Conservation (phyloP, 2,329 filamentous ascomycete genomes). For the Fusarium sp. region DNA sequence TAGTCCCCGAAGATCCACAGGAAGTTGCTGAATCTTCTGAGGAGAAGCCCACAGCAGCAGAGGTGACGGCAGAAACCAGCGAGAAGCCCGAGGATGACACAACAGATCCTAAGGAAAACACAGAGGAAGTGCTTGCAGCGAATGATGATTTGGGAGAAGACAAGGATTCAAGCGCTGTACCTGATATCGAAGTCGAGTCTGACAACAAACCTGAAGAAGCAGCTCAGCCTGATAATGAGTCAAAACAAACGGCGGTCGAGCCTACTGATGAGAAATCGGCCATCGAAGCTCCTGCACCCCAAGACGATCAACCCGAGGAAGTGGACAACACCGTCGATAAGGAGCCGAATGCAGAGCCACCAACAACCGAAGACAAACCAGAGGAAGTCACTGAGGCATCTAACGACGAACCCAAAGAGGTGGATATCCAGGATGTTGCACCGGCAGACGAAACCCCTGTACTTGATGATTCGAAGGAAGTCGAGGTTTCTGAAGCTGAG, state of each 20-base stretch:
- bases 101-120: slow-evolving; percentile 1
- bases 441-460: neutral
- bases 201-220: slow-evolving; percentile 1
- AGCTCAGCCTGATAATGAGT: neutral
- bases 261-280: neutral
- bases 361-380: neutral
- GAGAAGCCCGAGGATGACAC: neutral
- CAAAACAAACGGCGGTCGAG: neutral
- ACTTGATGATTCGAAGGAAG: neutral
- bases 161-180: neutral
- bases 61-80: neutral
- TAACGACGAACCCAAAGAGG: slow-evolving; percentile 1
- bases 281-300: neutral
- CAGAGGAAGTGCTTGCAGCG: slow-evolving; percentile 2
- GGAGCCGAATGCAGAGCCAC: slow-evolving; percentile 6
- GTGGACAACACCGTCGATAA: neutral
- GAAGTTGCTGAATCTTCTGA: slow-evolving; percentile 5
- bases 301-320: slow-evolving; percentile 1
- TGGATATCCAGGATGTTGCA: neutral
- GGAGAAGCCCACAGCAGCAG: slow-evolving; percentile 1
- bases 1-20: neutral
- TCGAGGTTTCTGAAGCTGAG: neutral
- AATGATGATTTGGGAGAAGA: neutral
- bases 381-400: slow-evolving; percentile 1
- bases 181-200: neutral